A percentile compares a stretch with the other conserved stretches of the same genome.
Conservation (phyloP, 164 flowering plant genomes). For the Chimonanthus salicifolius region DNA sequence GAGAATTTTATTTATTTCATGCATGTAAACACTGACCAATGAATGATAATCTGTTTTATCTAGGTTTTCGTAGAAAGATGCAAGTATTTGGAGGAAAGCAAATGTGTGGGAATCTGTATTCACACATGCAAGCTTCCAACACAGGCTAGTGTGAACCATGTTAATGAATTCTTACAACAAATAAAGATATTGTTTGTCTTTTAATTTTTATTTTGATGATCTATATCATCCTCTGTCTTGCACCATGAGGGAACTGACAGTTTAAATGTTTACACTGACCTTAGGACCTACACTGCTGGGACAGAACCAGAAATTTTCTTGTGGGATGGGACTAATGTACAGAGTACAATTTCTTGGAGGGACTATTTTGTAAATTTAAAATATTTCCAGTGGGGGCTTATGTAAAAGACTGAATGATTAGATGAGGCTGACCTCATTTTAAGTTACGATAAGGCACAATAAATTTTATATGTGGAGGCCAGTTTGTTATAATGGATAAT, state of each 20-base stretch:
- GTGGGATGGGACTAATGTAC: no score
- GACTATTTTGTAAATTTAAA: no score
- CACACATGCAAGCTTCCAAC: conserved; percentile 95
- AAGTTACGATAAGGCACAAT: no score
- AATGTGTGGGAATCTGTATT: conserved; percentile 79
- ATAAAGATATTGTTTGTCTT: neutral
- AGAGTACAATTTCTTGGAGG: no score
- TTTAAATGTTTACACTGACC: no score
- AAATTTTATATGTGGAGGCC: no score
- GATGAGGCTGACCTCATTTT: no score
- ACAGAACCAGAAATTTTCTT: no score
- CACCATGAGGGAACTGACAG: neutral
- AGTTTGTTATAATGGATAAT: no score
- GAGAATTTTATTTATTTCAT: neutral
- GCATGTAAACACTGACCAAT: neutral
- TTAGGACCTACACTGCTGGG: no score
- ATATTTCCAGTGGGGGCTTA: no score
- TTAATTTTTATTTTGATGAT: neutral
- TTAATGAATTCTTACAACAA: neutral
- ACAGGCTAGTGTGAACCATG: conserved; percentile 46
- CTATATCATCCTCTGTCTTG: neutral
- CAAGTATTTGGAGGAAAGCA: conserved; percentile 91
- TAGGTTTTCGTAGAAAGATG: conserved; percentile 92
- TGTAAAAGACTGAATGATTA: no score
- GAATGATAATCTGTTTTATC: neutral